phyloP scores from a whole-genome alignment of 2,329 filamentous ascomycete genomes.

The Leptodontidium sp. region DNA sequence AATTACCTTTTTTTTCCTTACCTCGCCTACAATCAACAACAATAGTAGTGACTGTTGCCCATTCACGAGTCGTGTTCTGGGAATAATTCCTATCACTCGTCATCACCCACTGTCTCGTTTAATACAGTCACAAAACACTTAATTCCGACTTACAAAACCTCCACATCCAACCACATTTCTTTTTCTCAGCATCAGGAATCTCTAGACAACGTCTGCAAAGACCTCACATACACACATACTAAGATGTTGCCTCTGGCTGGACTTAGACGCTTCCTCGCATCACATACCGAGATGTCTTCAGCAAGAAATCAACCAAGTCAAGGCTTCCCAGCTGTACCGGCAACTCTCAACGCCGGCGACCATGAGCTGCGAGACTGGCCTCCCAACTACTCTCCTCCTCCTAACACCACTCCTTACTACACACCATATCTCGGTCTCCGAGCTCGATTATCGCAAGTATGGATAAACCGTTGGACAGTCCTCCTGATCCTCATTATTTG shows the following conservation, averaged over 20 bases:
- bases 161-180: background rate
- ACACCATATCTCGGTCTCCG: constrained; percentile 93
- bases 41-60: constrained; percentile 32
- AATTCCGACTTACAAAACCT: constrained; percentile 16
- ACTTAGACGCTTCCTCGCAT: constrained; percentile 43
- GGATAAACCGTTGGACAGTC: constrained; percentile 98
- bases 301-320: constrained; percentile 40
- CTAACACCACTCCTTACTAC: constrained; percentile 71
- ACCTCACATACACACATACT: constrained; percentile 36
- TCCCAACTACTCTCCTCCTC: constrained; percentile 31
- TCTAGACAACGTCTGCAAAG: constrained; percentile 20
- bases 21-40: constrained; percentile 19
- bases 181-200: constrained; percentile 14
- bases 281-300: constrained; percentile 47
- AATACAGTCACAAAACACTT: constrained; percentile 29
- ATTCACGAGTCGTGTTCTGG: constrained; percentile 34
- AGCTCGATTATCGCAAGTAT: constrained; percentile 91
- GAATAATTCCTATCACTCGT: constrained; percentile 30
- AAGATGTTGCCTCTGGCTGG: constrained; percentile 47
- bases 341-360: constrained; percentile 42
- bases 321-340: constrained; percentile 49
- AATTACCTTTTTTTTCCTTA: constrained; percentile 24
- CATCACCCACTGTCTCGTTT: constrained; percentile 5
- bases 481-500: constrained; percentile 86
- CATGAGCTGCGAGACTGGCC: constrained; percentile 45